phyloP scores from a whole-genome alignment of 371 early-diverging fungal genomes.

The Apophysomyces sp. region DNA sequence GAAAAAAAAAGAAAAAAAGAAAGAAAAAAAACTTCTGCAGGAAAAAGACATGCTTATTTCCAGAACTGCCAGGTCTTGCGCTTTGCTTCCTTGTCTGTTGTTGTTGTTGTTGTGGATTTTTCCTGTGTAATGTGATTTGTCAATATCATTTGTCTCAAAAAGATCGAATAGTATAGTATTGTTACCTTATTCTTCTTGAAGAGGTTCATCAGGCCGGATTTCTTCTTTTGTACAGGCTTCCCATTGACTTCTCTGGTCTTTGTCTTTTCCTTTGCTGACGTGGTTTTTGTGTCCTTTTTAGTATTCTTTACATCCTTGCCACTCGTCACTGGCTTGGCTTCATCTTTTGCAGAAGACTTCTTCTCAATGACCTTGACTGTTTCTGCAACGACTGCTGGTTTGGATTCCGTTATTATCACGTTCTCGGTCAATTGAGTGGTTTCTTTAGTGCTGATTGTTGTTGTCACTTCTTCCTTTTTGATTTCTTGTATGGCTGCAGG shows the following conservation, averaged over 20 bases:
- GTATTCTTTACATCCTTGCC: neutral
- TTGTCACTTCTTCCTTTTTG: neutral
- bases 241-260: neutral
- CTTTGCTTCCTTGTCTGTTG: slow-evolving; percentile 16
- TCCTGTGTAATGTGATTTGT: too few relatives aligned
- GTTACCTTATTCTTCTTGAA: slow-evolving; percentile 18
- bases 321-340: neutral
- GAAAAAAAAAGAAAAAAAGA: neutral
- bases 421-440: too few relatives aligned
- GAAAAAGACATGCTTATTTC: slow-evolving; percentile 7
- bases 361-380: neutral
- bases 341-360: neutral
- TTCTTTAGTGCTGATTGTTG: neutral
- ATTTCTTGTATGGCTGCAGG: neutral
- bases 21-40: neutral
- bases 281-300: neutral
- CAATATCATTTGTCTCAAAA: too few relatives aligned
- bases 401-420: too few relatives aligned
- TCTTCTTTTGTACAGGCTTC: slow-evolving; percentile 5
- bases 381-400: too few relatives aligned
- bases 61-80: slow-evolving; percentile 28
- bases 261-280: neutral
- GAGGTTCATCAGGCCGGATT: slow-evolving; percentile 9
- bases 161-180: neutral
- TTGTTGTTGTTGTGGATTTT: slow-evolving; percentile 3